Conservation (phyloP, 2,329 filamentous ascomycete genomes). For the Alternaria sp. region DNA sequence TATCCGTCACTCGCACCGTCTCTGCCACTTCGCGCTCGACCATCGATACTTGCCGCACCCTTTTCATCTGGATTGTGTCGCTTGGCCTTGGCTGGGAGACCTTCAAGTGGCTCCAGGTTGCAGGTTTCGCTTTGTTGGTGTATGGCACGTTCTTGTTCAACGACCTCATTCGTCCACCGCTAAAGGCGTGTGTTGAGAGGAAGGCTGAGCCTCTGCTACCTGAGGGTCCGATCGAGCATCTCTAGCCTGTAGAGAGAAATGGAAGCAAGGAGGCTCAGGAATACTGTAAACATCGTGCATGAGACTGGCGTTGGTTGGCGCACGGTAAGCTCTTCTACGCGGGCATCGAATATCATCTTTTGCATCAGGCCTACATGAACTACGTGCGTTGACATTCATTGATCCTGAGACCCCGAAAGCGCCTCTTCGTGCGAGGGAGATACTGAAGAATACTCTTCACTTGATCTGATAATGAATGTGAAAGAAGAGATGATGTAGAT, state of each 20-base stretch:
- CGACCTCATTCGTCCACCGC: slow-evolving; percentile 83
- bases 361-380: neutral
- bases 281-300: slow-evolving; percentile 7
- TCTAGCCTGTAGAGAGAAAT: slow-evolving; percentile 14
- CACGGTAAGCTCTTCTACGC: neutral
- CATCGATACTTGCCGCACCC: slow-evolving; percentile 94
- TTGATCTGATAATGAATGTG: neutral
- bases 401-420: neutral
- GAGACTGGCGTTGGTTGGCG: slow-evolving; percentile 3
- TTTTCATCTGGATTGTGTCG: slow-evolving; percentile 98
- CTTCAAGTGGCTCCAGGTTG: slow-evolving; percentile 96
- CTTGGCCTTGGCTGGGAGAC: slow-evolving; percentile 93
- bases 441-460: neutral
- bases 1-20: slow-evolving; percentile 87
- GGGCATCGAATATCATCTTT: neutral
- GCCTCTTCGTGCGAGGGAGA: neutral
- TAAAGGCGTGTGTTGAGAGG: slow-evolving; percentile 68
- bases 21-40: slow-evolving; percentile 93
- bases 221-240: slow-evolving; percentile 84
- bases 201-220: slow-evolving; percentile 70
- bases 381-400: neutral
- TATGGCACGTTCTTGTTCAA: slow-evolving; percentile 98
- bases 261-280: neutral
- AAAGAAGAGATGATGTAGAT: neutral
- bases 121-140: slow-evolving; percentile 86